Base-by-base conservation (phyloP, 2,329 filamentous ascomycete species). In the Rasamsonia emersonii region DNA sequence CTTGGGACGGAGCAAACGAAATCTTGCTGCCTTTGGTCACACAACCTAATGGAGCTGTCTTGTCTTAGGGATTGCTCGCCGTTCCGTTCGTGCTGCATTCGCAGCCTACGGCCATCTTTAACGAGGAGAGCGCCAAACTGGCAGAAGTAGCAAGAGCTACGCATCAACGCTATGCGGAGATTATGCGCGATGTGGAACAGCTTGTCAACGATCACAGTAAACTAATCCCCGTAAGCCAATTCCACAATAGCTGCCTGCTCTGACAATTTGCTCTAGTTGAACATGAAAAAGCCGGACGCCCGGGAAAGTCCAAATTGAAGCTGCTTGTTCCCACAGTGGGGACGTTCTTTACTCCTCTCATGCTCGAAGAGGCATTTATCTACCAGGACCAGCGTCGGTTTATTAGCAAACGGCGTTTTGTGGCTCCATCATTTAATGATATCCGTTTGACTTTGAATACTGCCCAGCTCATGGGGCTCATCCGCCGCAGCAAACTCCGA, bases 41-140 rank as follows among this genome's bases (percentile, higher is more conserved):
- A n/a, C n/a, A n/a, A n/a, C n/a, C n/a, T n/a, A n/a, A n/a, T n/a
- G n/a, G n/a, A n/a, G n/a, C n/a, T n/a, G n/a, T n/a, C n/a, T n/a
- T n/a, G n/a, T 26, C 18, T 6, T 32, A 64, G 58, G 84, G 82
- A 23, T 73, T 96, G 3, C 69, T 96, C 9, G 91, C 91, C 1
- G 89, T 96, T 1, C 91, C 91, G 0, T 98, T 98, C 54, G 89
- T 98, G 23, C 75, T 98, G 33, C 86, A 94, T 58, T 95, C 89
- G 1, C 88, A 96, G 54, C 91, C 91, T 3, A 93, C 86, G 1
- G 86, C 86, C 13, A 76, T 86, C 24, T 86, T 89, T 49, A 80
- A 88, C 42, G 69, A 74, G 35, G 71, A 77, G 46, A 75, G 75
- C 39, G 67, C 73, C 33, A 53, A 69, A 34, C 73, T 89, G 30